Evolutionary conservation across 768 basidiomycete species (phyloP).

Genomic region (Ephemerocybe angulata): DNA sequence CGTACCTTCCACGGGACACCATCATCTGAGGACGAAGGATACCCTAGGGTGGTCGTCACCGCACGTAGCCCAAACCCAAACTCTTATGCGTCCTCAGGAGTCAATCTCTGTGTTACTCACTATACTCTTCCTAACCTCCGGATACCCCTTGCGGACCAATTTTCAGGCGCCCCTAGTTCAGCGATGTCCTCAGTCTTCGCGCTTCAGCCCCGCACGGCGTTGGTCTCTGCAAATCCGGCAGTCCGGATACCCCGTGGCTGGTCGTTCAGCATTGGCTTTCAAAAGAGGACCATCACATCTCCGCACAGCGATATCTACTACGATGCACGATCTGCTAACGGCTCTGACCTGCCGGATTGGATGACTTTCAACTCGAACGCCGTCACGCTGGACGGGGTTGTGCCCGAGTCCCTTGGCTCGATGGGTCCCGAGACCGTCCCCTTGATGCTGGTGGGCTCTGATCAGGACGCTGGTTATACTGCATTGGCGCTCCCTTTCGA

Average conservation of each 20-base stretch:
- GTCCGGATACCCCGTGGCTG: constrained; percentile 76
- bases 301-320: constrained; percentile 50
- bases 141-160: constrained; percentile 55
- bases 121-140: constrained; percentile 51
- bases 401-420: constrained; percentile 47
- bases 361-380: constrained; percentile 62
- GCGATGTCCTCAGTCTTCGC: constrained; percentile 76
- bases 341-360: constrained; percentile 74
- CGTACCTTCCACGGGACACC: constrained; percentile 72
- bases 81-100: constrained; percentile 47
- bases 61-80: constrained; percentile 53
- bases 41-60: constrained; percentile 50
- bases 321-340: constrained; percentile 57
- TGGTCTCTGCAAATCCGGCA: constrained; percentile 46
- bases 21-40: constrained; percentile 55
- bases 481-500: constrained; percentile 58
- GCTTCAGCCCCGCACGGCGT: constrained; percentile 55
- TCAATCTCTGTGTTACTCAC: constrained; percentile 56
- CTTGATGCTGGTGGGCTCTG: constrained; percentile 65
- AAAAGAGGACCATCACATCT: constrained; percentile 45
- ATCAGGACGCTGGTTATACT: constrained; percentile 69
- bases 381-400: constrained; percentile 75
- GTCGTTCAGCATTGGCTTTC: constrained; percentile 89
- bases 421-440: constrained; percentile 40
- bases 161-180: constrained; percentile 47